These are phyloP conservation scores for Paecilomyces niveus DNA, from an alignment of 2,329 filamentous ascomycete genomes.

Conservation along the genomic window DNA sequence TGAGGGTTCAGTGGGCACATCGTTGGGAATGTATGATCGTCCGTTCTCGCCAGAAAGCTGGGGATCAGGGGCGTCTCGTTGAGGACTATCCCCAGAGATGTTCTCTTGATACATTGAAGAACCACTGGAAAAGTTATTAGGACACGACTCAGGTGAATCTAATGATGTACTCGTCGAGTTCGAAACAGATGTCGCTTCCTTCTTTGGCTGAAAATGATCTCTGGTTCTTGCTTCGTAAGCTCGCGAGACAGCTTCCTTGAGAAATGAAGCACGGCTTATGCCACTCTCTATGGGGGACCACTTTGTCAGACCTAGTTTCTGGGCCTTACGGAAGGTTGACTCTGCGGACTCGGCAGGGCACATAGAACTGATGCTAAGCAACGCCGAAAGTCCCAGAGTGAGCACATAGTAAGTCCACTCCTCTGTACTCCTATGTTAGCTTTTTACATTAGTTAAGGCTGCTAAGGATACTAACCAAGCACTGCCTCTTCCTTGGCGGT, in stretches of 20 bases:
- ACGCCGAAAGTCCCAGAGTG: conserved; percentile 50
- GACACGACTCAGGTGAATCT: conserved; percentile 1
- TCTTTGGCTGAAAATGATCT: neutral
- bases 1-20: neutral
- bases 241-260: conserved; percentile 54
- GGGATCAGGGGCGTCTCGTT: neutral
- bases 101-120: neutral
- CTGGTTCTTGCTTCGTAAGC: conserved; percentile 46
- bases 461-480: conserved; percentile 36
- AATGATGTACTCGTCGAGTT: conserved; percentile 4
- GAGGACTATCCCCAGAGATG: neutral
- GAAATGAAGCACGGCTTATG: conserved; percentile 48
- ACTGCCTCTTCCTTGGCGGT: conserved; percentile 41
- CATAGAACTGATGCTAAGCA: conserved; percentile 45
- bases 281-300: conserved; percentile 46
- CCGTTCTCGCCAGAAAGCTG: neutral
- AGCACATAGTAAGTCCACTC: conserved; percentile 57
- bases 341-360: conserved; percentile 31
- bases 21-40: neutral
- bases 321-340: conserved; percentile 46
- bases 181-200: conserved; percentile 8
- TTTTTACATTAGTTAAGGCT: conserved; percentile 1
- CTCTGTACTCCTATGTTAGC: conserved; percentile 32
- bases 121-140: conserved; percentile 9
- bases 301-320: conserved; percentile 47